Conservation (phyloP, 140 eudicot species). For the Stevia rebaudiana region DNA sequence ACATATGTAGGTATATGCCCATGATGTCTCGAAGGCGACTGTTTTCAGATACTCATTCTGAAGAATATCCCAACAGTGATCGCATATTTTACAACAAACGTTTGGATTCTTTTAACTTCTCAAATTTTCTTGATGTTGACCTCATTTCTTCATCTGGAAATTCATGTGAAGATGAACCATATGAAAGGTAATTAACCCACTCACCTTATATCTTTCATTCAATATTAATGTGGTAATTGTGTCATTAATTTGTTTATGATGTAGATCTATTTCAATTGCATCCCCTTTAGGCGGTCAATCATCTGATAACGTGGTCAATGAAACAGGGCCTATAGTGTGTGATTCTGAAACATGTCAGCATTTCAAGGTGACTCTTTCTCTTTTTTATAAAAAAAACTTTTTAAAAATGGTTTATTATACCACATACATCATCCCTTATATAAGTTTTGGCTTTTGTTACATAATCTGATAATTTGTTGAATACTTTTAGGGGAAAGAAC, state of each 20-base stretch:
- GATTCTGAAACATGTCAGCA: conserved; percentile 41
- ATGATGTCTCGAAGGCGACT: conserved; percentile 48
- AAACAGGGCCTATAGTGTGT: conserved; percentile 33
- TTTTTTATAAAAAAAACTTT: background rate
- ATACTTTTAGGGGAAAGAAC: conserved; percentile 23
- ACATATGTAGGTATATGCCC: conserved; percentile 47
- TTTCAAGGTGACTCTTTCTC: conserved; percentile 28
- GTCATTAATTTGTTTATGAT: background rate
- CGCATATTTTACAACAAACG: conserved; percentile 40
- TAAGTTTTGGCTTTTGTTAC: background rate
- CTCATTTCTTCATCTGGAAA: conserved; percentile 87
- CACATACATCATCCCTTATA: background rate
- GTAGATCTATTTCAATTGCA: conserved; percentile 52
- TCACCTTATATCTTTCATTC: background rate
- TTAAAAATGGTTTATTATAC: background rate
- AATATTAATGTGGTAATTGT: background rate
- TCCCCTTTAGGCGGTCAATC: conserved; percentile 50
- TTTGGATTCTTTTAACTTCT: conserved; percentile 54
- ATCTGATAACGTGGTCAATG: conserved; percentile 41
- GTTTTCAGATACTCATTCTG: conserved; percentile 33
- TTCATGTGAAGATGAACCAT: conserved; percentile 81
- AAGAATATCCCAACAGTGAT: conserved; percentile 45
- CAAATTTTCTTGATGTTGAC: conserved; percentile 86
- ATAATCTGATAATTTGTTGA: background rate
- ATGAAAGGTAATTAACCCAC: conserved; percentile 51